These are phyloP conservation scores for Brassica napus DNA, from an alignment of 345 rosid genomes.

Conservation along the genomic window DNA sequence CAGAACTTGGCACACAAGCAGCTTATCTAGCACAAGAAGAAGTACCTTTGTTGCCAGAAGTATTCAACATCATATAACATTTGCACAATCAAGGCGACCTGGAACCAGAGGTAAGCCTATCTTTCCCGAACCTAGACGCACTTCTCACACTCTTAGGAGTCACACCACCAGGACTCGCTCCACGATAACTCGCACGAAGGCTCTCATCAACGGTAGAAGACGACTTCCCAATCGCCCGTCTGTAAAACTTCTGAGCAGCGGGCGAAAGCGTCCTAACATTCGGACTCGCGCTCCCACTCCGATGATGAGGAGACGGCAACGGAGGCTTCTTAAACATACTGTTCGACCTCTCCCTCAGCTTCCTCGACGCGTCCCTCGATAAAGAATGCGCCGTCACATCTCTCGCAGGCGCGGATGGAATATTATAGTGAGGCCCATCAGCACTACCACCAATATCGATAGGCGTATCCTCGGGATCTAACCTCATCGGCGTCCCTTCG, in stretches of 20 bases:
- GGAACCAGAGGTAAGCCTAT: slow-evolving; percentile 56
- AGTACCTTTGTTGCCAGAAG: slow-evolving; percentile 6
- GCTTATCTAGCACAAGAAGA: slow-evolving; percentile 22
- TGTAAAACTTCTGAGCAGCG: slow-evolving; percentile 94
- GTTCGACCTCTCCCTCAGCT: slow-evolving; percentile 74
- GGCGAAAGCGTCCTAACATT: slow-evolving; percentile 76
- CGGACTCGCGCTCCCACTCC: slow-evolving; percentile 98
- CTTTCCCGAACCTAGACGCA: slow-evolving; percentile 77
- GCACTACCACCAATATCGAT: slow-evolving; percentile 87
- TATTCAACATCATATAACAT: slow-evolving; percentile 36
- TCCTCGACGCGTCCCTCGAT: slow-evolving; percentile 87
- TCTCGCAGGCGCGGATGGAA: slow-evolving; percentile 70
- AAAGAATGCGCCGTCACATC: slow-evolving; percentile 87
- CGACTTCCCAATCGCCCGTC: slow-evolving; percentile 78
- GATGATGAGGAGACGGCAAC: slow-evolving; percentile 75
- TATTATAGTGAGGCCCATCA: slow-evolving; percentile 79
- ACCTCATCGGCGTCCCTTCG: slow-evolving; percentile 90
- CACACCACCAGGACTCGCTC: slow-evolving; percentile 58
- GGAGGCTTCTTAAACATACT: slow-evolving; percentile 91
- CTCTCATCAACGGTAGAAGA: slow-evolving; percentile 89
- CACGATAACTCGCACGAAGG: slow-evolving; percentile 91
- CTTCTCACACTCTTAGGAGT: slow-evolving; percentile 84
- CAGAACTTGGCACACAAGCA: slow-evolving; percentile 6
- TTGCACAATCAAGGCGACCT: slow-evolving; percentile 71
- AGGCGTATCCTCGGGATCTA: slow-evolving; percentile 90